Percentiles rank a stretch among this genome's conserved stretches.
phyloP scores from a whole-genome alignment of 257 asterid genomes.

The Echites panduratus region DNA sequence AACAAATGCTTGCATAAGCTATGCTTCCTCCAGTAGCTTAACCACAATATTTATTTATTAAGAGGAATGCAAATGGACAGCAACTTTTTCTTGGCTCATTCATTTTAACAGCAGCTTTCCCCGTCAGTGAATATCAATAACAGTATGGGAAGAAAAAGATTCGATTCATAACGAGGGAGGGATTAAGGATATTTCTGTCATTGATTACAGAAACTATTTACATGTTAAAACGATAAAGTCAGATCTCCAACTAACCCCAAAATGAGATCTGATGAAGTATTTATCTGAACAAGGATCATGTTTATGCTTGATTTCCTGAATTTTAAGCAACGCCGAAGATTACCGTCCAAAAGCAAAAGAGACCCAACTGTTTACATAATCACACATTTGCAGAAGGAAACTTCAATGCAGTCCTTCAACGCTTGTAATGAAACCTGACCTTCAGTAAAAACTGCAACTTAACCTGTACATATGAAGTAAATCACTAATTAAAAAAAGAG shows the following conservation, averaged over 20 bases:
- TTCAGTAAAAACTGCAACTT: constrained; percentile 89
- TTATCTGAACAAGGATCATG: constrained; percentile 8
- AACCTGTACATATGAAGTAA: constrained; percentile 46
- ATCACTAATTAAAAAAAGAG: neutral
- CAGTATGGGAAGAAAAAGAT: neutral
- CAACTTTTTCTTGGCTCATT: neutral
- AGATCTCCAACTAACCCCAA: constrained; percentile 46
- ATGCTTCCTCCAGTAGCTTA: neutral
- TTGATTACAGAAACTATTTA: constrained; percentile 7
- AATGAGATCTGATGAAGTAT: constrained; percentile 36
- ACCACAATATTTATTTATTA: neutral
- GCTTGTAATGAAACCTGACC: constrained; percentile 89
- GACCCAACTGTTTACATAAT: neutral
- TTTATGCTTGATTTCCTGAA: neutral
- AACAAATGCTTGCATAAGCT: neutral
- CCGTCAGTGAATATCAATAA: neutral
- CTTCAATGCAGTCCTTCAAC: constrained; percentile 23
- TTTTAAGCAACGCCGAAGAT: neutral
- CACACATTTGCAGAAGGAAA: neutral
- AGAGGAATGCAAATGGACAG: neutral
- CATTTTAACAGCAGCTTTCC: neutral
- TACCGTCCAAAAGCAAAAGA: neutral
- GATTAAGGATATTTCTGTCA: neutral
- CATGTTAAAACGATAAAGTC: constrained; percentile 13
- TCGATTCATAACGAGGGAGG: neutral